Percentiles rank a stretch among this genome's conserved stretches.
phyloP scores from a whole-genome alignment of 1,284 basidiomycete species.

The Apiotrichum brassicae region DNA sequence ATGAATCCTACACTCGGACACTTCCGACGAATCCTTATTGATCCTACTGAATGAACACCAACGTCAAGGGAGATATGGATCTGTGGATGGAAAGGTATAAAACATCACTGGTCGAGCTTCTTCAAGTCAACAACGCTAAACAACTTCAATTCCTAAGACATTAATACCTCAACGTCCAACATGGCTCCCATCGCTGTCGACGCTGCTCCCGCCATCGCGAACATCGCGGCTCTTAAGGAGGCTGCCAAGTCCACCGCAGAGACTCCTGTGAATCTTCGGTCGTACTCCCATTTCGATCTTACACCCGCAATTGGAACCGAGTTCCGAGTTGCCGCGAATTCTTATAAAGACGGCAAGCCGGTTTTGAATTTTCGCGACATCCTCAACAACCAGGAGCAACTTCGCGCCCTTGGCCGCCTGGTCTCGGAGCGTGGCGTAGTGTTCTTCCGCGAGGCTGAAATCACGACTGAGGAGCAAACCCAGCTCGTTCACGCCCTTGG shows the following conservation, averaged over 20 bases:
- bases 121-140: no score
- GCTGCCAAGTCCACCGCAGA: not conserved
- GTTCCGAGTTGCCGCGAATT: constrained; percentile 29
- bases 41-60: no score
- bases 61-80: no score
- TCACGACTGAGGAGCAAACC: constrained; percentile 49
- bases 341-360: constrained; percentile 19
- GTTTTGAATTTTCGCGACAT: constrained; percentile 22
- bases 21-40: no score
- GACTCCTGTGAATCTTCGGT: constrained; percentile 10
- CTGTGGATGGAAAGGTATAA: no score
- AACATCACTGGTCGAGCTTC: no score
- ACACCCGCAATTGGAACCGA: constrained; percentile 38
- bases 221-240: not conserved
- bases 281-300: constrained; percentile 29
- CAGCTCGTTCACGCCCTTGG: constrained; percentile 52
- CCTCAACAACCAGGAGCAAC: constrained; percentile 17
- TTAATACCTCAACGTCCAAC: no score
- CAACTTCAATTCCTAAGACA: no score
- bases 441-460: constrained; percentile 58
- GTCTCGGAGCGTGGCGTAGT: constrained; percentile 62
- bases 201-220: not conserved
- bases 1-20: no score
- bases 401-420: constrained; percentile 26
- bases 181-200: constrained; percentile 18